These are phyloP conservation scores for Pichia membranifaciens DNA, from an alignment of 805 yeast genomes.

Conservation along the genomic window DNA sequence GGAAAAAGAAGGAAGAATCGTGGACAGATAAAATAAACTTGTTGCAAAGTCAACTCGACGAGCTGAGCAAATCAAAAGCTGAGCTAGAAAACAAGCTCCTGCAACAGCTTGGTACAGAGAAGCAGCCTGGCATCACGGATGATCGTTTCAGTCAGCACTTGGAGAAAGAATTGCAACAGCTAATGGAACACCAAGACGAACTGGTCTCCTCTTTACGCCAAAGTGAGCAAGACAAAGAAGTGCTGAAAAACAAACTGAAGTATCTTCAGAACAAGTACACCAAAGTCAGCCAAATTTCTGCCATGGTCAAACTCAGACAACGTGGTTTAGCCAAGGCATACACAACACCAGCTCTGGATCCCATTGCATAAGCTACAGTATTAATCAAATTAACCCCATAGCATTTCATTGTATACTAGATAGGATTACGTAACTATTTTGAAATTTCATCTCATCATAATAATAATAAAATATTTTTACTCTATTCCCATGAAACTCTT, in stretches of 20 bases:
- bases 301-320: slow-evolving; percentile 16
- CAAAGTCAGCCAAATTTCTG: slow-evolving; percentile 21
- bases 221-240: background rate
- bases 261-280: slow-evolving; percentile 4
- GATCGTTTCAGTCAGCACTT: no score
- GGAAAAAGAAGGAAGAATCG: background rate
- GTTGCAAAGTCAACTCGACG: background rate
- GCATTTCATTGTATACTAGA: background rate
- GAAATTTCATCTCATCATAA: no score
- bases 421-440: background rate
- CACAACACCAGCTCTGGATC: slow-evolving; percentile 10
- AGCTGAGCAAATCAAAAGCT: background rate
- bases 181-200: background rate
- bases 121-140: no score
- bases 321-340: slow-evolving; percentile 9
- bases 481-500: no score
- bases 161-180: background rate
- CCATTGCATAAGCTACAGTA: background rate
- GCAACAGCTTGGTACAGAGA: background rate
- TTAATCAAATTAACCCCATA: no score
- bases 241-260: background rate
- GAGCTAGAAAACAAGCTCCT: background rate
- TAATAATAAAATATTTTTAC: no score
- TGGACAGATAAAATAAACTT: background rate
- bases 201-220: background rate